A percentile compares a stretch with the other conserved stretches of the same genome.
These are phyloP conservation scores for Tylopilus rubrobrunneus DNA, from an alignment of 768 basidiomycete species.

Conservation along the genomic window DNA sequence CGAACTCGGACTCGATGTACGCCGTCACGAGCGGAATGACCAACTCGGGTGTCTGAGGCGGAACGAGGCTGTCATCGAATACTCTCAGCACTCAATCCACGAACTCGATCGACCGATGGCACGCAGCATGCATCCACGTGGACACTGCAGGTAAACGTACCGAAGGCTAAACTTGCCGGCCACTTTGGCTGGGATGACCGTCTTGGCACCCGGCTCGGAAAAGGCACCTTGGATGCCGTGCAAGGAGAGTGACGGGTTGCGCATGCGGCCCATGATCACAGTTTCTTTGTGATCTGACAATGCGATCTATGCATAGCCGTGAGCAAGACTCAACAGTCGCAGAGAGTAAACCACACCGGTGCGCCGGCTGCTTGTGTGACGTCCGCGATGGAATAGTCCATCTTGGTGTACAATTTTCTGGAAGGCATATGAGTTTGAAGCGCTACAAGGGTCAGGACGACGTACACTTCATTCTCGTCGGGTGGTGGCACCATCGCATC, in stretches of 20 bases:
- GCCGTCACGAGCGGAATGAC: slow-evolving; percentile 67
- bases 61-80: slow-evolving; percentile 55
- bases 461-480: slow-evolving; percentile 67
- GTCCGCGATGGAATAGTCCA: slow-evolving; percentile 72
- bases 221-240: slow-evolving; percentile 98
- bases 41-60: slow-evolving; percentile 77
- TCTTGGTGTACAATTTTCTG: slow-evolving; percentile 65
- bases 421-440: not conserved
- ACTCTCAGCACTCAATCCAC: not conserved
- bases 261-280: slow-evolving; percentile 92
- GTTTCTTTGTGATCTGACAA: slow-evolving; percentile 72
- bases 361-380: slow-evolving; percentile 76
- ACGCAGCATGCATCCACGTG: not conserved
- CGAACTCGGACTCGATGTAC: slow-evolving; percentile 77
- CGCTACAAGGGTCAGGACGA: slow-evolving; percentile 1
- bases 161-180: slow-evolving; percentile 94
- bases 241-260: slow-evolving; percentile 80
- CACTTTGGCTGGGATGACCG: slow-evolving; percentile 90
- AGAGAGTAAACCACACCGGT: slow-evolving; percentile 17
- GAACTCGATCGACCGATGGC: not conserved
- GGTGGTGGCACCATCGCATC: slow-evolving; percentile 78
- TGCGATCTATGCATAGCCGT: slow-evolving; percentile 41
- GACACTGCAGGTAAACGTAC: slow-evolving; percentile 33
- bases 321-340: not conserved
- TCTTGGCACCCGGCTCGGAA: slow-evolving; percentile 73